These are phyloP conservation scores for Mycothermus thermophilus DNA, from an alignment of 495 filamentous ascomycete species.

Conservation along the genomic window DNA sequence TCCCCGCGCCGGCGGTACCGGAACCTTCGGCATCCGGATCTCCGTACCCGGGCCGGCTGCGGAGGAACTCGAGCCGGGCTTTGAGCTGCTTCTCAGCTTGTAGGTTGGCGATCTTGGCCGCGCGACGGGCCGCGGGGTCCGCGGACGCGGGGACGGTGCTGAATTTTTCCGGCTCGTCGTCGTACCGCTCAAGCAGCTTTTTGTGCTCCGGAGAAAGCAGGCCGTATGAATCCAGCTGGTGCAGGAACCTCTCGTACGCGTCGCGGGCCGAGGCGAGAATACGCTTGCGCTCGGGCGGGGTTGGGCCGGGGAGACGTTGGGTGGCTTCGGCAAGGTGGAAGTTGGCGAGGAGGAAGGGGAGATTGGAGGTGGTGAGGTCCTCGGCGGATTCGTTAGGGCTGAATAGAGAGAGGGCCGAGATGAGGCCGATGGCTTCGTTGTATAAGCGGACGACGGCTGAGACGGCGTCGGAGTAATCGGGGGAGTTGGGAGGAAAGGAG, in stretches of 20 bases:
- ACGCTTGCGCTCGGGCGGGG: constrained; percentile 44
- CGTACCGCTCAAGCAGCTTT: constrained; percentile 58
- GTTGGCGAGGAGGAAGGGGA: constrained; percentile 47
- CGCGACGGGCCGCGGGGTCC: constrained; percentile 60
- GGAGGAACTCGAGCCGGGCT: constrained; percentile 51
- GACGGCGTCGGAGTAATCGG: constrained; percentile 54
- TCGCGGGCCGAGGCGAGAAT: constrained; percentile 47
- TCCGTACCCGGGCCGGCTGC: constrained; percentile 27
- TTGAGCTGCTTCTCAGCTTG: constrained; percentile 78
- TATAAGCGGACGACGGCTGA: constrained; percentile 51
- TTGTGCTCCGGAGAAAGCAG: constrained; percentile 53
- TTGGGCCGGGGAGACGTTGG: constrained; percentile 36
- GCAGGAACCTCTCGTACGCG: constrained; percentile 64
- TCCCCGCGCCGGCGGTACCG: constrained; percentile 49
- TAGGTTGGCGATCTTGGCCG: constrained; percentile 76
- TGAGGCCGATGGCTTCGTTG: constrained; percentile 55
- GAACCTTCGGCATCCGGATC: constrained; percentile 44
- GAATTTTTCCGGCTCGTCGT: constrained; percentile 51
- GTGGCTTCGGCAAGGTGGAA: constrained; percentile 22
- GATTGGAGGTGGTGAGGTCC: constrained; percentile 69
- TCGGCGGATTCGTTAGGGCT: constrained; percentile 82
- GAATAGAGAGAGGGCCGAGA: constrained; percentile 63
- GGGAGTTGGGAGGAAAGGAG: constrained; percentile 34
- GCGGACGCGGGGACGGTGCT: constrained; percentile 46
- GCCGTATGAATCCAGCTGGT: constrained; percentile 61